Conservation (phyloP, 2,329 filamentous ascomycete genomes). For the Diplocarpon rosae region DNA sequence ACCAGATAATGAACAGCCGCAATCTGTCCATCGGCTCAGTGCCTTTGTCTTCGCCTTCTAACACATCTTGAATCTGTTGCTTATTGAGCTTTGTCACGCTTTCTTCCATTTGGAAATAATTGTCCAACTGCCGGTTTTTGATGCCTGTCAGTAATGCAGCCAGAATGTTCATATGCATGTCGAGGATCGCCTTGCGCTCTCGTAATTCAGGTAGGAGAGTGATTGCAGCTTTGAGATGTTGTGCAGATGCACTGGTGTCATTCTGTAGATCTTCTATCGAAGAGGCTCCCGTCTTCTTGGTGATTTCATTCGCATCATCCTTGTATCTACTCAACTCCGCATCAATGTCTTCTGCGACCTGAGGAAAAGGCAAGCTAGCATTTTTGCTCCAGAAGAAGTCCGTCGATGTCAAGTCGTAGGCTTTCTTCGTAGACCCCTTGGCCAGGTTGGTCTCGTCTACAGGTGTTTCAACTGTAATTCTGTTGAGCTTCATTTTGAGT, state of each 20-base stretch:
- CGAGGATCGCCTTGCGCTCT: conserved; percentile 83
- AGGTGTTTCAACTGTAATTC: conserved; percentile 82
- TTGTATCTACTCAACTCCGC: conserved; percentile 89
- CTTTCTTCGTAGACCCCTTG: conserved; percentile 71
- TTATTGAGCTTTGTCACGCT: conserved; percentile 86
- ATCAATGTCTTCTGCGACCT: conserved; percentile 94
- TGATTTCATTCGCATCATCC: conserved; percentile 88
- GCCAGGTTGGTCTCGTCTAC: conserved; percentile 65
- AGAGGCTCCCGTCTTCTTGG: conserved; percentile 85
- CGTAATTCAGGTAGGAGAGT: conserved; percentile 83
- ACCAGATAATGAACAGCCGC: conserved; percentile 93
- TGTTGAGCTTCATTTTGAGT: conserved; percentile 72
- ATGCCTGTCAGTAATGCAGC: conserved; percentile 68
- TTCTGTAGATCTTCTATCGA: conserved; percentile 88
- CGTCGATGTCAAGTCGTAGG: conserved; percentile 78
- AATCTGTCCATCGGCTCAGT: conserved; percentile 81
- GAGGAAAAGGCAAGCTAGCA: conserved; percentile 79
- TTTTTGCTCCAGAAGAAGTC: conserved; percentile 98
- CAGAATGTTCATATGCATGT: conserved; percentile 99
- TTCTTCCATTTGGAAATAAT: conserved; percentile 92
- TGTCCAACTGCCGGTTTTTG: conserved; percentile 89
- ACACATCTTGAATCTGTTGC: conserved; percentile 73
- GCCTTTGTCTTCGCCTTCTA: conserved; percentile 74
- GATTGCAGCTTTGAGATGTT: conserved; percentile 92
- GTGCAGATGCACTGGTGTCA: conserved; percentile 78